Percentiles rank a stretch among this genome's conserved stretches.
Conservation (phyloP, 2,329 filamentous ascomycete species). For the Aspergillus ustus region DNA sequence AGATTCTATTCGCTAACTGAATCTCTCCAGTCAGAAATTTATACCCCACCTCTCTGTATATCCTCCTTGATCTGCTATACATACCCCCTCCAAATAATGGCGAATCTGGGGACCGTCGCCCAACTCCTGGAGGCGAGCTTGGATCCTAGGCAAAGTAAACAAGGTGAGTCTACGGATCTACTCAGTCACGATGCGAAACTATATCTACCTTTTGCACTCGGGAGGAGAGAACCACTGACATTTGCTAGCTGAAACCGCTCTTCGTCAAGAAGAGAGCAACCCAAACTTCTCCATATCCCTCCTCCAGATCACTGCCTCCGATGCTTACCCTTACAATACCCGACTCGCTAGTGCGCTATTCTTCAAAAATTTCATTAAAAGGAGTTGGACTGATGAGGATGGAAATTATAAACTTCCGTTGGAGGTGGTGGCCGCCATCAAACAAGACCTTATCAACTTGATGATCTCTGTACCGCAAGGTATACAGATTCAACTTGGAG, state of each 20-base stretch:
- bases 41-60: background rate
- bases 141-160: conserved; percentile 83
- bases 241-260: conserved; percentile 73
- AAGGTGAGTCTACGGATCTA: conserved; percentile 62
- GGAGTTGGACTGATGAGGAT: conserved; percentile 95
- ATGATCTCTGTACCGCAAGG: conserved; percentile 91
- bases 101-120: conserved; percentile 67
- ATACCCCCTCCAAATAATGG: conserved; percentile 53
- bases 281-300: conserved; percentile 86
- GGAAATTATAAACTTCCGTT: conserved; percentile 86
- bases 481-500: conserved; percentile 91
- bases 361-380: conserved; percentile 98
- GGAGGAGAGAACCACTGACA: conserved; percentile 3
- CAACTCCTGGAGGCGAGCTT: conserved; percentile 89
- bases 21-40: background rate
- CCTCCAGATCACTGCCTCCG: conserved; percentile 85
- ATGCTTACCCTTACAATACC: conserved; percentile 73
- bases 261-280: conserved; percentile 79
- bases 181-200: background rate
- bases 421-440: conserved; percentile 87
- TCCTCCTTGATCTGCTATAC: conserved; percentile 6
- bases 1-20: conserved; percentile 1
- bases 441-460: conserved; percentile 89
- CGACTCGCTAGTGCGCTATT: conserved; percentile 86
- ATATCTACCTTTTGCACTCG: background rate